Base-by-base conservation (phyloP, 2,329 filamentous ascomycete species). In the Penicillium brevicompactum region DNA sequence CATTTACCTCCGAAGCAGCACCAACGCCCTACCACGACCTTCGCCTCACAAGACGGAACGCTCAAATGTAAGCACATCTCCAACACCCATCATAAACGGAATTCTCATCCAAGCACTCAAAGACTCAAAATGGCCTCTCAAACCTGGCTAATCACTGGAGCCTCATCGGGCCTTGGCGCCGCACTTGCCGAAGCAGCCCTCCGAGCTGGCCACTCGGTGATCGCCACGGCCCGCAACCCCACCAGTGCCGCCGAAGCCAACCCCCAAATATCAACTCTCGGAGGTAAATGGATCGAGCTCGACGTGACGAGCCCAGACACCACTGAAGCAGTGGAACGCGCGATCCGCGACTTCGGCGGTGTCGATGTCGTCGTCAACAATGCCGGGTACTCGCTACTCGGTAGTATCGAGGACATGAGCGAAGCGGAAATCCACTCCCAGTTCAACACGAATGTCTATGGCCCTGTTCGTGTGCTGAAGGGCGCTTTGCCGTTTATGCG, bases 401-500 rank as follows among this genome's bases (percentile, higher is more conserved):
- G 57, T 9, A 54, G 63, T 13, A 56, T 61, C 16, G 68, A 70
- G 49, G 67, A 69, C 38, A 62, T 64, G 52, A 63, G 62, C 8
- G 66, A 67, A 27, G 40, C 32, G 0, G 65, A 67, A 40, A 61
- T 68, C 16, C 44, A 63, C 11, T 31, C 40, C 2, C 62, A 66
- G 27, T 62, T 66, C 30, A 61, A 46, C 31, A 70, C 66, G 11
- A 70, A 69, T 49, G 52, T 68, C 10, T 69, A 59, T 44, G 67
- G 68, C 1, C 61, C 68, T 2, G 51, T 71, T 8, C 57, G 60
- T 9, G 57, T 67, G 0, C 46, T 69, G 38, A 60, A 64, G 37
- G 63, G 52, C 8, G 58, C 56, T 16, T 27, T 70, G 8, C 68
- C 68, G 1, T 63, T 60, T 21, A 68, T 70, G 67, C 62, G 67